Conservation (phyloP, 345 rosid genomes). For the Populus euphratica region DNA sequence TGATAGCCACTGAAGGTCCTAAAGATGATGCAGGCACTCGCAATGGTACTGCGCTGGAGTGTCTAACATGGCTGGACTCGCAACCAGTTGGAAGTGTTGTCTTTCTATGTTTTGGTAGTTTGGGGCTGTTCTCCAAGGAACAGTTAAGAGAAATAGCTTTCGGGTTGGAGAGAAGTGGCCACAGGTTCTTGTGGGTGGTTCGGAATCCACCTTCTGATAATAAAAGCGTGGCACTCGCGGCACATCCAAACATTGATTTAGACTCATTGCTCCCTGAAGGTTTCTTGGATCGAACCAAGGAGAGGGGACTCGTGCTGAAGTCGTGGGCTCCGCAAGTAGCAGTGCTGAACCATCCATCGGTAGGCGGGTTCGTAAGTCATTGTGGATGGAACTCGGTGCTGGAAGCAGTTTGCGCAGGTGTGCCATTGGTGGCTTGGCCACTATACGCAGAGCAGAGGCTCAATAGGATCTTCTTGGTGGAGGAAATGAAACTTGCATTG, state of each 20-base stretch:
- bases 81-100: slow-evolving; percentile 39
- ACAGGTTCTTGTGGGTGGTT: slow-evolving; percentile 51
- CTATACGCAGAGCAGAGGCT: slow-evolving; percentile 41
- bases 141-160: slow-evolving; percentile 47
- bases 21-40: not conserved
- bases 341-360: slow-evolving; percentile 39
- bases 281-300: slow-evolving; percentile 32
- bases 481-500: slow-evolving; percentile 49
- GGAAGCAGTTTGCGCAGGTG: slow-evolving; percentile 49
- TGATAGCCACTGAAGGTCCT: slow-evolving; percentile 17
- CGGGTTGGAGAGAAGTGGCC: slow-evolving; percentile 42
- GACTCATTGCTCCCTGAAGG: slow-evolving; percentile 34
- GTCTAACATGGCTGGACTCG: slow-evolving; percentile 41
- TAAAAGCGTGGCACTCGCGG: slow-evolving; percentile 6
- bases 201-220: slow-evolving; percentile 29
- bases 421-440: slow-evolving; percentile 52
- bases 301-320: slow-evolving; percentile 44
- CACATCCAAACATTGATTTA: slow-evolving; percentile 10
- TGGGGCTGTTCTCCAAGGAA: slow-evolving; percentile 31
- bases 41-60: slow-evolving; percentile 11
- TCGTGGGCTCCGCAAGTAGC: slow-evolving; percentile 61
- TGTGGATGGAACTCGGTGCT: slow-evolving; percentile 69
- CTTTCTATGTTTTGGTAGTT: slow-evolving; percentile 46
- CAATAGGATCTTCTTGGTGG: slow-evolving; percentile 42
- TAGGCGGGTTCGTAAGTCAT: slow-evolving; percentile 63